Evolutionary conservation across 225 moss, liverwort and hornwort genomes (phyloP).

Genomic region (Marchantia paleacea): DNA sequence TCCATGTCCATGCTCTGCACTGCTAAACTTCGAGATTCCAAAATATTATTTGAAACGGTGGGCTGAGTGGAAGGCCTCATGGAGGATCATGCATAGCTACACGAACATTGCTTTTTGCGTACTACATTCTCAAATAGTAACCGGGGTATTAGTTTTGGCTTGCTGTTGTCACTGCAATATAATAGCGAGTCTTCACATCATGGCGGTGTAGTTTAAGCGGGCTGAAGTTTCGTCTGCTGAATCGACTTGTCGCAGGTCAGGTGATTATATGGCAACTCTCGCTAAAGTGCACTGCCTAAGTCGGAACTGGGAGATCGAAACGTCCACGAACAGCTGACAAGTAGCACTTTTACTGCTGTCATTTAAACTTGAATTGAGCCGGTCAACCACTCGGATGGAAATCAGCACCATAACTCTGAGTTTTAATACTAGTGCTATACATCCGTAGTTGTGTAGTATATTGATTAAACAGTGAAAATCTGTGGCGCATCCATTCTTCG

Average conservation of each 20-base stretch:
- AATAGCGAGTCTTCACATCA: not conserved
- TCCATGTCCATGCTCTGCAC: not conserved
- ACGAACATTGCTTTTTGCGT: not conserved
- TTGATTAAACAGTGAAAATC: not conserved
- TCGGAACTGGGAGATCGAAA: conserved; percentile 50
- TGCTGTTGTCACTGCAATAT: not conserved
- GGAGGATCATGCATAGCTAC: not conserved
- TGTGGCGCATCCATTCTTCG: not conserved
- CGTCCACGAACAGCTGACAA: not conserved
- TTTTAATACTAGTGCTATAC: not conserved
- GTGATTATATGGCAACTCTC: conserved; percentile 81
- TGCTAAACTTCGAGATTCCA: not conserved
- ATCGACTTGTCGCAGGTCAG: conserved; percentile 51
- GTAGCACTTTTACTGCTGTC: not conserved
- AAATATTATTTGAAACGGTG: not conserved
- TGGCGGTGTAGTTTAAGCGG: not conserved
- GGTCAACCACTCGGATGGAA: not conserved
- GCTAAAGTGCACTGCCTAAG: conserved; percentile 80
- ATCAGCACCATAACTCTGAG: not conserved
- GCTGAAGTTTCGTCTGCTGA: conserved; percentile 2
- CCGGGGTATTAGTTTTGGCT: not conserved
- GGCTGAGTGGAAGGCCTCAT: not conserved
- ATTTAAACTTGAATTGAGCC: not conserved
- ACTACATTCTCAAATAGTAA: not conserved
- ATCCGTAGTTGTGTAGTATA: not conserved